Evolutionary conservation across 345 rosid genomes (phyloP).

Genomic region (Populus alba): DNA sequence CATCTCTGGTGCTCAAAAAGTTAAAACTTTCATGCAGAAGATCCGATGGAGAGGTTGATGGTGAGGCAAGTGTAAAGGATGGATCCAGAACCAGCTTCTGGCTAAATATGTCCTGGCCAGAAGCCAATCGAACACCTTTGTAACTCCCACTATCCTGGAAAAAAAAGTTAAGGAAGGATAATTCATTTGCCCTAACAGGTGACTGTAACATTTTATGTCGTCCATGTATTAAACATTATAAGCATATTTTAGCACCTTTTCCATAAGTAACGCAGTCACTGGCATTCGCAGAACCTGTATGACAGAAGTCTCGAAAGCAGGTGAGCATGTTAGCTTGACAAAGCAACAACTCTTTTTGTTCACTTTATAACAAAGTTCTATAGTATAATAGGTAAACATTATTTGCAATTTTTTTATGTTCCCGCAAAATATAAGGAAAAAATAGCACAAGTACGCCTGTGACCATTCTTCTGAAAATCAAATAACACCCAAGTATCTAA

Average conservation of each 20-base stretch:
- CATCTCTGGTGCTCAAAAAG: slow-evolving; percentile 33
- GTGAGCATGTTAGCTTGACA: slow-evolving; percentile 8
- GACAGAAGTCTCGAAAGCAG: slow-evolving; percentile 11
- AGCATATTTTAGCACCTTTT: slow-evolving; percentile 48
- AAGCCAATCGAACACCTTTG: slow-evolving; percentile 77
- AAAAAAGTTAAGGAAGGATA: slow-evolving; percentile 10
- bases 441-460: too few relatives aligned
- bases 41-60: slow-evolving; percentile 25
- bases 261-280: slow-evolving; percentile 58
- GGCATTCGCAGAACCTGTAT: slow-evolving; percentile 91
- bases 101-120: slow-evolving; percentile 86
- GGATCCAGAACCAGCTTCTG: slow-evolving; percentile 74
- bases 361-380: not conserved
- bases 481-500: too few relatives aligned
- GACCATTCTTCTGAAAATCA: too few relatives aligned
- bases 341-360: not conserved
- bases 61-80: slow-evolving; percentile 40
- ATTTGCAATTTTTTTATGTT: not conserved
- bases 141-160: slow-evolving; percentile 56
- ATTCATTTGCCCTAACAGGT: not conserved
- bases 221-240: not conserved
- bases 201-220: not conserved
- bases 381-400: not conserved
- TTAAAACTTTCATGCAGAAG: slow-evolving; percentile 33
- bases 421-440: not conserved